Percentiles rank a stretch among this genome's conserved stretches.
These are phyloP conservation scores for Gamarada debralockiae DNA, from an alignment of 495 filamentous ascomycete genomes.

Conservation along the genomic window DNA sequence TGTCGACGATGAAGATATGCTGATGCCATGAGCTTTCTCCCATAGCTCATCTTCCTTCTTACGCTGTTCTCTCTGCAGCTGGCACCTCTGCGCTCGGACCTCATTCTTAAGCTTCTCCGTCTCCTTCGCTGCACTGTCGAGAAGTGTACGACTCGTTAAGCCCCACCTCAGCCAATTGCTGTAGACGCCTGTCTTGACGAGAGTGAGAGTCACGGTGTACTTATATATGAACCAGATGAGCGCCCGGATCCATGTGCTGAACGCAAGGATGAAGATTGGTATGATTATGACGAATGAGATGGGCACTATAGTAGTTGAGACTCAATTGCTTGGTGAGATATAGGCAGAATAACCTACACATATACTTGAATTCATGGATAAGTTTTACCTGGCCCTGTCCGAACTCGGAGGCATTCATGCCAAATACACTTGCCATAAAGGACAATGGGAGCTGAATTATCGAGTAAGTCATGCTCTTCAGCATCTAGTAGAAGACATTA, in stretches of 20 bases:
- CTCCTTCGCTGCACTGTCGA: not conserved
- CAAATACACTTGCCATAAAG: not conserved
- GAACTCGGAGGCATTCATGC: not conserved
- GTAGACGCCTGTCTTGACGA: not conserved
- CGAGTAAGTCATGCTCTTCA: not conserved
- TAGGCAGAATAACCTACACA: not conserved
- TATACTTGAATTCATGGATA: not conserved
- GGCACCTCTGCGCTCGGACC: too few species aligned
- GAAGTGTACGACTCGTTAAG: not conserved
- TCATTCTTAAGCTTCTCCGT: too few species aligned
- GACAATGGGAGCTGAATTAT: not conserved
- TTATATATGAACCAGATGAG: slow-evolving; percentile 2
- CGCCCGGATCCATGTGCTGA: slow-evolving; percentile 3
- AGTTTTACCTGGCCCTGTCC: slow-evolving; percentile 1
- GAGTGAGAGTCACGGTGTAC: not conserved
- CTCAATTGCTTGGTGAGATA: not conserved
- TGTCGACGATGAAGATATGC: too few species aligned
- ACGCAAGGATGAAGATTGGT: slow-evolving; percentile 3
- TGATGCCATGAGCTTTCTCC: too few species aligned
- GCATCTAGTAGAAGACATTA: not conserved
- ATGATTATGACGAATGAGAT: slow-evolving; percentile 2
- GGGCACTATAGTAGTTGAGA: not conserved
- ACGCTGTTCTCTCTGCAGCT: too few species aligned
- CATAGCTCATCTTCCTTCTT: too few species aligned
- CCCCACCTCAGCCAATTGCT: not conserved